Conservation (phyloP, 371 early-diverging fungal species). For the Phascolomyces articulosus region DNA sequence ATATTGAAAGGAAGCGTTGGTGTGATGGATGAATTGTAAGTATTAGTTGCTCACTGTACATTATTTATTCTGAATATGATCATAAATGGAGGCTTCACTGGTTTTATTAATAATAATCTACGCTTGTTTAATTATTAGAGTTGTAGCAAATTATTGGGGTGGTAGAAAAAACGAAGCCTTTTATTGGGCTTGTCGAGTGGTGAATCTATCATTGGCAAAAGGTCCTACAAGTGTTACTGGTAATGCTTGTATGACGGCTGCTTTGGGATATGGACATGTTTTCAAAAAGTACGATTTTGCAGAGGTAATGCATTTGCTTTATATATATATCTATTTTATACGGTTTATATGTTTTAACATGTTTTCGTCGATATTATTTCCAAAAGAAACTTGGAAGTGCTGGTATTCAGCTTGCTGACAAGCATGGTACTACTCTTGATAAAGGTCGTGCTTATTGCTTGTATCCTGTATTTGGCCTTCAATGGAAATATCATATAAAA, state of each 20-base stretch:
- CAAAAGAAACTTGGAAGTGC: not conserved
- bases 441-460: constrained; percentile 36
- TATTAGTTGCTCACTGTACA: not conserved
- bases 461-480: constrained; percentile 30
- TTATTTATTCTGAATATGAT: too few species aligned
- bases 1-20: constrained; percentile 26
- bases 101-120: not conserved
- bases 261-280: constrained; percentile 26
- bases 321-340: too few species aligned
- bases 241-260: constrained; percentile 29
- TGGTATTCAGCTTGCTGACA: constrained; percentile 17
- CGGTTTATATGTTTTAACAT: too few species aligned
- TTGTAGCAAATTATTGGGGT: constrained; percentile 38
- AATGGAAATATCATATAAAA: constrained; percentile 38
- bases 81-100: too few species aligned
- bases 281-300: constrained; percentile 28
- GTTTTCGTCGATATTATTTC: too few species aligned
- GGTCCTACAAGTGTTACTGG: constrained; percentile 31
- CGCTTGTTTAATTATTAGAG: constrained; percentile 9
- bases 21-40: constrained; percentile 44
- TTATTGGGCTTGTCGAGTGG: constrained; percentile 33
- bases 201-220: constrained; percentile 26
- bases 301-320: too few species aligned
- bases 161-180: constrained; percentile 36
- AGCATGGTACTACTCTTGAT: constrained; percentile 29